A percentile compares a stretch with the other conserved stretches of the same genome.
Conservation (phyloP, 2,329 filamentous ascomycete genomes). For the Aspergillus tamarii region DNA sequence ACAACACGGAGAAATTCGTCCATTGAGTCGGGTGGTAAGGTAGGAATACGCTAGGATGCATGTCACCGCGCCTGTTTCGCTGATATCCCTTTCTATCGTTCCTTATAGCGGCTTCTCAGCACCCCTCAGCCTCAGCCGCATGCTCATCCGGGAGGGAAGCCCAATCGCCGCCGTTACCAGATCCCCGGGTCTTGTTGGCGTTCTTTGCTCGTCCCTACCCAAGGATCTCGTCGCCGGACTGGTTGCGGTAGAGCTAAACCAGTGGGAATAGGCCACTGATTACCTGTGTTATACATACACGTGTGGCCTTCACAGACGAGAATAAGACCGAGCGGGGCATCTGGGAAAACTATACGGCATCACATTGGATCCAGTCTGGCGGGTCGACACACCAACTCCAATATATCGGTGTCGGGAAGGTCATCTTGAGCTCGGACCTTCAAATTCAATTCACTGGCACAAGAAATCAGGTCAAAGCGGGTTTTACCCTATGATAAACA, state of each 20-base stretch:
- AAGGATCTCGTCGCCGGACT: neutral
- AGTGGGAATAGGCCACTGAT: neutral
- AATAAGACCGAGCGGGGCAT: neutral
- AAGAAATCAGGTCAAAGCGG: neutral
- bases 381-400: neutral
- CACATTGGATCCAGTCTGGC: neutral
- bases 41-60: neutral
- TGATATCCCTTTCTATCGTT: neutral
- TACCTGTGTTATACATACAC: neutral
- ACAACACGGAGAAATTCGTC: neutral
- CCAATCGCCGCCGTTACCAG: slow-evolving; percentile 16
- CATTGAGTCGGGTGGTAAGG: neutral
- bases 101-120: neutral
- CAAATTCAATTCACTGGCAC: neutral
- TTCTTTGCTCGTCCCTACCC: neutral
- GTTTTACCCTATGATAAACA: neutral
- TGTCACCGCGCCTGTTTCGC: slow-evolving; percentile 8
- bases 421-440: neutral
- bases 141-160: neutral
- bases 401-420: neutral
- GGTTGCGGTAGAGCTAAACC: neutral
- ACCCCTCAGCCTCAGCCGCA: neutral
- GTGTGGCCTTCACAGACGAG: neutral
- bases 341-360: neutral
- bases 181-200: slow-evolving; percentile 6